Evolutionary conservation across 176 grass and related monocot species (phyloP), one percentile per base, ranked within the genome.

Genomic region (Triticum urartu): DNA sequence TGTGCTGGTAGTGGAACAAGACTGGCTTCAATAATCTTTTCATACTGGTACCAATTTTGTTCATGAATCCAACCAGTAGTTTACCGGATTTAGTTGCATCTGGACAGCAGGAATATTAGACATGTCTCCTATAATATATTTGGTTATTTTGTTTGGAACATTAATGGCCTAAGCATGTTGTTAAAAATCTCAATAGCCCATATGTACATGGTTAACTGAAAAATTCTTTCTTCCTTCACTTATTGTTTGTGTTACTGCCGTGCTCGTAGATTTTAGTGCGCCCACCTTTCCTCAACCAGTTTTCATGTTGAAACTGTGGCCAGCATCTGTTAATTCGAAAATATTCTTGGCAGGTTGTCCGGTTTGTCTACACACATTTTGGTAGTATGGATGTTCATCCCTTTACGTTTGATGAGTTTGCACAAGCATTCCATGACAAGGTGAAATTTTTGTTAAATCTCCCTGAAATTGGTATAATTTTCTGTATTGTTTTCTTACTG

Each of bases 321-420:
- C 5, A 42, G 54, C 54, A 47, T 75, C 75, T 77, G 77, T 77
- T 91, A 69, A 91, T 85, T 85, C 18, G 39, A 32, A 42, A 75
- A 84, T 35, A 28, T 64, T 82, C 32, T 69, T 91, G 81, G 64
- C 90, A 99, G 97, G 87, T 97, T 89, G 68, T 96, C 85, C 87
- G 78, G 42, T 99, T 94, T 85, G 6, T 99, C 30, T 94, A 94
- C 22, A 61, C 82, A 77, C 88, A 91, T 85, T 94, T 95, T 48
- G 64, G 68, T 28, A 85, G 79, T 85, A 86, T 92, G 84, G 85
- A 97, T 93, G 73, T 93, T 65, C 26, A 84, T 56, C 77, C 90
- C 22, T 99, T 99, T 59, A 97, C 92, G 72, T 75, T 99, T 87
- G 97, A 99, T 81, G 97, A 97, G 89, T 96, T 99, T 88, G 89